Conservation (phyloP, 1,284 basidiomycete genomes). For the Neotropicomus parvogracilis region DNA sequence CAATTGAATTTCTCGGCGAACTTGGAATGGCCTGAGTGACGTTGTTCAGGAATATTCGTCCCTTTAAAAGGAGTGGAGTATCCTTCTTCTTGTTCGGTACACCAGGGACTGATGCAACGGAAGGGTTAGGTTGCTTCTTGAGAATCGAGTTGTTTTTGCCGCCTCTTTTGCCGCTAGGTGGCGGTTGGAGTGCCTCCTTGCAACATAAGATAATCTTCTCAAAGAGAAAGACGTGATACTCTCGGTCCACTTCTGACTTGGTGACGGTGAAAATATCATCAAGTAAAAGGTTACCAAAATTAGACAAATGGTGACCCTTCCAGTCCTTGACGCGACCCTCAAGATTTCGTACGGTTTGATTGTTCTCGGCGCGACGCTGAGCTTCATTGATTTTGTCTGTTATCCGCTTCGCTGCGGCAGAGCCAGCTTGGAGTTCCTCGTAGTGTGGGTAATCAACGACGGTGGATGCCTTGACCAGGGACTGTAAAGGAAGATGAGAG, state of each 20-base stretch:
- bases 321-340: constrained; percentile 92
- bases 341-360: constrained; percentile 87
- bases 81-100: constrained; percentile 66
- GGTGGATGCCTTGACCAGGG: constrained; percentile 73
- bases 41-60: constrained; percentile 96
- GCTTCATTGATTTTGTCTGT: constrained; percentile 97
- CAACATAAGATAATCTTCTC: constrained; percentile 99
- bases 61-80: constrained; percentile 87
- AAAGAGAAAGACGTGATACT: constrained; percentile 98
- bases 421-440: constrained; percentile 81
- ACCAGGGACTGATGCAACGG: constrained; percentile 45
- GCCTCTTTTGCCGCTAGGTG: constrained; percentile 54
- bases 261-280: constrained; percentile 96
- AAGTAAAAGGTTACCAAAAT: constrained; percentile 90
- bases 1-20: constrained; percentile 53
- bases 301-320: constrained; percentile 95
- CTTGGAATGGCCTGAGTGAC: constrained; percentile 74
- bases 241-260: constrained; percentile 94
- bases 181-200: constrained; percentile 69
- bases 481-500: constrained; percentile 38
- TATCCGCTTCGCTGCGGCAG: constrained; percentile 86
- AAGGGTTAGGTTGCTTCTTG: constrained; percentile 59
- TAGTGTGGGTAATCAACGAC: constrained; percentile 67
- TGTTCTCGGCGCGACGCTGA: constrained; percentile 82
- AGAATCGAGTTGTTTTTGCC: constrained; percentile 74